Evolutionary conservation across 139 green algal species (phyloP).

Genomic region (Chlorella vulgaris): DNA sequence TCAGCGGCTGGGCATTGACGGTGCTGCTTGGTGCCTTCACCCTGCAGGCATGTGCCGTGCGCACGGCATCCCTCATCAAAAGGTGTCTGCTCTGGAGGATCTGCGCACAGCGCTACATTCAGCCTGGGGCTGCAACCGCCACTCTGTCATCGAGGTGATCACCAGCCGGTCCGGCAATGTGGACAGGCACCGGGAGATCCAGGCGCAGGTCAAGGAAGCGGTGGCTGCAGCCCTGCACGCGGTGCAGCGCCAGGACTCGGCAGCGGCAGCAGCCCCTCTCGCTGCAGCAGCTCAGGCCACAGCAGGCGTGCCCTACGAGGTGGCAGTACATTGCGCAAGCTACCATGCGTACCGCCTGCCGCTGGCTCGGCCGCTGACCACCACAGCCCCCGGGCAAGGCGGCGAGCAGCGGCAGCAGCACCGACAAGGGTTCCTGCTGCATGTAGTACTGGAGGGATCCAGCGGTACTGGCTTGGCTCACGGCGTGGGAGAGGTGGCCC

Average conservation of each 20-base stretch:
- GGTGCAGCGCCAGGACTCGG: conserved; percentile 22
- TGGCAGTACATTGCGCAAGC: conserved; percentile 6
- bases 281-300: background rate
- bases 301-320: background rate
- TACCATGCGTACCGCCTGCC: conserved; percentile 63
- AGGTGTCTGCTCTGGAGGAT: conserved; percentile 55
- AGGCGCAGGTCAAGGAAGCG: conserved; percentile 50
- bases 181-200: conserved; percentile 70
- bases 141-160: conserved; percentile 88
- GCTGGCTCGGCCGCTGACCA: conserved; percentile 68
- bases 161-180: conserved; percentile 76
- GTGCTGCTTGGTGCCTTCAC: too few species aligned
- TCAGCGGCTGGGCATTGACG: too few species aligned
- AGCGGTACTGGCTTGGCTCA: conserved; percentile 18
- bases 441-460: conserved; percentile 24
- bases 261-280: background rate
- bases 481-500: conserved; percentile 81
- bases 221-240: conserved; percentile 24
- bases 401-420: background rate
- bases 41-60: conserved; percentile 72
- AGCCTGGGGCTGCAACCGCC: conserved; percentile 79
- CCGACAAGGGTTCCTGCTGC: conserved; percentile 58
- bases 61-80: conserved; percentile 82
- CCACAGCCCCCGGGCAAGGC: background rate
- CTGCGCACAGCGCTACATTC: conserved; percentile 71